These are phyloP conservation scores for Tillandsia leiboldiana DNA, from an alignment of 176 grass and related monocot species.

Conservation along the genomic window DNA sequence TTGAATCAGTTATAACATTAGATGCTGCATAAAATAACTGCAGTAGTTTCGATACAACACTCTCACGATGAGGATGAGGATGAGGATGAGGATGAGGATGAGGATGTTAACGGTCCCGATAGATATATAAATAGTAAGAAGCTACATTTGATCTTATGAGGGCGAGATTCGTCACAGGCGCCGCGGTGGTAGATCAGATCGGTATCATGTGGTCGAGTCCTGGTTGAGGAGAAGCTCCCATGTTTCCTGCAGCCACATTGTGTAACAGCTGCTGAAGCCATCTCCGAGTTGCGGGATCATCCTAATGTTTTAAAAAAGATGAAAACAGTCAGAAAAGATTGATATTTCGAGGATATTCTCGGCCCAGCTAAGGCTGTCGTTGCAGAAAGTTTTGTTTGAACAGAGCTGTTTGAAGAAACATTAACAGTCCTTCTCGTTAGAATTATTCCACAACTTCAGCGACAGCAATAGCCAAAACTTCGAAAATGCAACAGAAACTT, in stretches of 20 bases:
- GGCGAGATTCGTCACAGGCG: neutral
- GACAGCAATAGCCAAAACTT: too few species aligned
- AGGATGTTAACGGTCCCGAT: neutral
- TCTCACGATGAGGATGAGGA: neutral
- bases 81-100: neutral
- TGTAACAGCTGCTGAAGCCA: slow-evolving; percentile 67
- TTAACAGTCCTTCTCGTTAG: too few species aligned
- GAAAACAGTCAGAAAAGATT: neutral
- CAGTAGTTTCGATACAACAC: neutral
- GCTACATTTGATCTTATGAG: neutral
- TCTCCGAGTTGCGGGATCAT: slow-evolving; percentile 44
- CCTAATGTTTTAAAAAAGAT: slow-evolving; percentile 19
- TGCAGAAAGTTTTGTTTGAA: too few species aligned
- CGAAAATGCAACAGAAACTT: too few species aligned
- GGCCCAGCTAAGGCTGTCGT: too few species aligned
- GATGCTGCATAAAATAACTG: neutral
- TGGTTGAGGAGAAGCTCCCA: slow-evolving; percentile 35
- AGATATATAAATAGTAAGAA: neutral
- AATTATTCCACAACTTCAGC: too few species aligned
- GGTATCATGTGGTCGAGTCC: slow-evolving; percentile 52
- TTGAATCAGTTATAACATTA: neutral
- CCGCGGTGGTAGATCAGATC: slow-evolving; percentile 20
- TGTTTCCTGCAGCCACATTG: slow-evolving; percentile 30
- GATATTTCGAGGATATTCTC: too few species aligned
- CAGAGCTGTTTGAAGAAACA: too few species aligned